Base-by-base conservation (phyloP, 1,139 yeast species). In the Zygosaccharomyces pseudobailii region DNA sequence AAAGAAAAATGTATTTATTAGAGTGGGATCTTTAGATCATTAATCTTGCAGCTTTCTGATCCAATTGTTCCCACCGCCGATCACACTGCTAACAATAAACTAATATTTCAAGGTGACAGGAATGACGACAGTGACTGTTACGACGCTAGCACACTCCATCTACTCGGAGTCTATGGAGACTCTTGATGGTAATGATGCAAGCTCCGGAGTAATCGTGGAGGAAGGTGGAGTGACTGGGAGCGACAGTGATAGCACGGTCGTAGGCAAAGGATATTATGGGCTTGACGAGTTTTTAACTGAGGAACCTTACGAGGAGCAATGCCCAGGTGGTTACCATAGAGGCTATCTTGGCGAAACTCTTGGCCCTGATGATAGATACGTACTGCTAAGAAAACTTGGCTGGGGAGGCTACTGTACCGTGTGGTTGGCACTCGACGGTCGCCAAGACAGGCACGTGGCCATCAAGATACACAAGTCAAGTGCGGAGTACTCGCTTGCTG, bases 401-500 rank as follows among this genome's bases (percentile, higher is more conserved):
- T 87, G 95, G 95, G 96, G 96, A 39, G 95, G 87, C 65, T 87
- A 87, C 61, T 81, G 89, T 30, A 87, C 95, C 1, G 96, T 87
- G 30, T 87, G 96, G 96, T 71, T 87, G 24, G 92, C 94, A 6
- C 77, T 73, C 51, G 92, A 85, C 57, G 69, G 71, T 32, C 68
- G 71, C 36, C 69, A 69, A 22, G 72, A 76, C 47, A 71, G 72
- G 41, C 88, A 84, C 61, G 95, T 86, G 32, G 96, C 96, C 6
- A 73, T 88, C 71, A 88, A 88, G 63, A 82, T 88, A 48, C 95
- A 88, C 31, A 75, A 92, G 50, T 82, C 90, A 46, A 76, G 78
- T 1, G 55, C 65, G 2, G 84, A 81, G 61, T 85, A 84, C 65
- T 77, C 92, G 5, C 95, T 87, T 59, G 87, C 96, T 2, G 96